phyloP scores from a whole-genome alignment of 2,329 filamentous ascomycete species.

The Dactylonectria macrodidyma region DNA sequence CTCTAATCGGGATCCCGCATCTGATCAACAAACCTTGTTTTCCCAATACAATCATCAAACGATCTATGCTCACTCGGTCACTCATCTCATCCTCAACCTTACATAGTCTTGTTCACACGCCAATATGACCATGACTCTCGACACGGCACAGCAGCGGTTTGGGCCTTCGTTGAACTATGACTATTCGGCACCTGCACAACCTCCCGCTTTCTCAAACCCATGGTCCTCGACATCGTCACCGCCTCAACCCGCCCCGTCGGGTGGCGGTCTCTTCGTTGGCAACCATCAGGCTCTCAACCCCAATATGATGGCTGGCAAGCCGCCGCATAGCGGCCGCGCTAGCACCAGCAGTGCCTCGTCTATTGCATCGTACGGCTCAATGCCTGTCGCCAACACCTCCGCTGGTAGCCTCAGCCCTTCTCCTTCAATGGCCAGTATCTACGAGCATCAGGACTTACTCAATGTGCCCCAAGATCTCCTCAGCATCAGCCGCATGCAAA shows the following conservation, averaged over 20 bases:
- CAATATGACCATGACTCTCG: conserved; percentile 96
- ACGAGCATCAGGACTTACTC: conserved; percentile 66
- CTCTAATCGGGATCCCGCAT: conserved; percentile 63
- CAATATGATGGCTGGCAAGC: conserved; percentile 65
- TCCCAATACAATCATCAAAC: conserved; percentile 37
- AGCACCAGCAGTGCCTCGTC: conserved; percentile 70
- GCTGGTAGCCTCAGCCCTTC: conserved; percentile 72
- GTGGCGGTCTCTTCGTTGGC: conserved; percentile 75
- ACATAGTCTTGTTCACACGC: conserved; percentile 38
- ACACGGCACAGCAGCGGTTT: conserved; percentile 87
- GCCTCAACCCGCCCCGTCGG: conserved; percentile 60
- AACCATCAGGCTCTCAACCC: conserved; percentile 71
- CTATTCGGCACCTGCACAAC: conserved; percentile 68
- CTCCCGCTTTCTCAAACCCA: conserved; percentile 89
- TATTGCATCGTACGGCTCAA: conserved; percentile 80
- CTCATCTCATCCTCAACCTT: conserved; percentile 26
- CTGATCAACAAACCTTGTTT: conserved; percentile 66
- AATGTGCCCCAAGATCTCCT: conserved; percentile 82
- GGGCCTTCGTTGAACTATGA: conserved; percentile 84
- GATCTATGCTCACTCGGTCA: conserved; percentile 44
- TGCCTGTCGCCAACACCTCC: conserved; percentile 81
- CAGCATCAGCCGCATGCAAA: conserved; percentile 74
- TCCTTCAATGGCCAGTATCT: conserved; percentile 71
- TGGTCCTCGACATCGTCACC: conserved; percentile 77
- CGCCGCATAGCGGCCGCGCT: conserved; percentile 63